phyloP scores from a whole-genome alignment of 805 yeast genomes.

The Zygosaccharomyces gambellarensis region DNA sequence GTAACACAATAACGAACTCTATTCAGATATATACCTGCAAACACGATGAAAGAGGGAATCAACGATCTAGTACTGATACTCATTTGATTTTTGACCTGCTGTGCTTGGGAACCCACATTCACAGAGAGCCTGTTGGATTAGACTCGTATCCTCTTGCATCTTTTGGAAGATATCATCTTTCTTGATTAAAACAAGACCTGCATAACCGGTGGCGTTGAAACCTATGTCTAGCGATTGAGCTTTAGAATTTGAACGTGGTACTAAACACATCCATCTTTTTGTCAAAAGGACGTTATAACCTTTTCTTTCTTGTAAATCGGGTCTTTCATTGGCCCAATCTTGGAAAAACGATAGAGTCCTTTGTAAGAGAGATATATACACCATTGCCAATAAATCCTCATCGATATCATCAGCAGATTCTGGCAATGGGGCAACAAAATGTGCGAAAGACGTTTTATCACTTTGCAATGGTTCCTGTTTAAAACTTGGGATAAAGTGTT shows the following conservation, averaged over 20 bases:
- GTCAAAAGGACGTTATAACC: constrained; percentile 83
- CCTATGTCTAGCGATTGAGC: constrained; percentile 48
- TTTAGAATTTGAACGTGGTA: constrained; percentile 67
- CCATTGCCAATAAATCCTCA: constrained; percentile 58
- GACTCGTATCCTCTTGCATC: constrained; percentile 42
- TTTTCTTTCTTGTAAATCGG: constrained; percentile 34
- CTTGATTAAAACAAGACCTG: constrained; percentile 77
- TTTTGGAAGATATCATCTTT: constrained; percentile 49
- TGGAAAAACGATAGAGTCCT: constrained; percentile 63
- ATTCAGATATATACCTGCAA: too few species aligned
- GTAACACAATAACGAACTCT: not conserved
- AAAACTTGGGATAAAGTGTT: constrained; percentile 50
- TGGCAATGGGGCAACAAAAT: constrained; percentile 67
- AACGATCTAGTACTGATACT: constrained; percentile 50
- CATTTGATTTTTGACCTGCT: constrained; percentile 52
- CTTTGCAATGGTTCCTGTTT: constrained; percentile 58
- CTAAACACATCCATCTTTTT: constrained; percentile 73
- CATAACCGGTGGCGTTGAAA: constrained; percentile 73
- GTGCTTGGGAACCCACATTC: constrained; percentile 64
- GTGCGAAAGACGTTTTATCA: constrained; percentile 68
- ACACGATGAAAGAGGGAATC: too few species aligned
- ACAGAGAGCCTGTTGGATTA: constrained; percentile 48
- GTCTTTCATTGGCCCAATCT: constrained; percentile 38
- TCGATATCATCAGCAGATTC: constrained; percentile 41
- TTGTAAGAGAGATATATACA: constrained; percentile 68